Conservation (phyloP, 2,329 filamentous ascomycete genomes). For the Microcyclosporella mali region DNA sequence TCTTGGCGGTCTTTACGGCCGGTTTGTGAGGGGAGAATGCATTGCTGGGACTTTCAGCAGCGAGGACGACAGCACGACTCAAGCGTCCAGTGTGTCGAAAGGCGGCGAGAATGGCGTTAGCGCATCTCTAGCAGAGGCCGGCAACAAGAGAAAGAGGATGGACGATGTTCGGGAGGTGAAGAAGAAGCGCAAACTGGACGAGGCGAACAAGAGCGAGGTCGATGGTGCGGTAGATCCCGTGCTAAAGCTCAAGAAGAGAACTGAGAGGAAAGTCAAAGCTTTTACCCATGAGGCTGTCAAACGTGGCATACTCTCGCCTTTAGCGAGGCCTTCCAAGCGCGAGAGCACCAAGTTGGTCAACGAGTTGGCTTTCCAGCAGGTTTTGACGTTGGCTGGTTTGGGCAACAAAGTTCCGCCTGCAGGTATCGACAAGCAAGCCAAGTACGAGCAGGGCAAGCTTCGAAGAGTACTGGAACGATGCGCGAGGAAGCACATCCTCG, state of each 20-base stretch:
- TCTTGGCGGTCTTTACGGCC: conserved; percentile 63
- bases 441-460: conserved; percentile 12
- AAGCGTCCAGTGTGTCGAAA: conserved; percentile 10
- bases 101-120: background rate
- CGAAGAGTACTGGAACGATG: conserved; percentile 15
- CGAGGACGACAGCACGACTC: conserved; percentile 5
- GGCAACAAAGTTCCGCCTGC: background rate
- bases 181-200: conserved; percentile 2
- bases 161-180: conserved; percentile 1
- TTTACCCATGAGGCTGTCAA: conserved; percentile 2
- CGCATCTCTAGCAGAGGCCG: background rate
- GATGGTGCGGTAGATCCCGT: background rate
- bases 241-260: background rate
- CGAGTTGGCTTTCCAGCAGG: conserved; percentile 3
- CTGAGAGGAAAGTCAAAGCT: background rate
- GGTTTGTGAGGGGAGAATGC: conserved; percentile 76
- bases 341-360: background rate
- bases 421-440: conserved; percentile 8
- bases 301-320: background rate
- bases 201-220: conserved; percentile 14
- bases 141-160: conserved; percentile 3
- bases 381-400: conserved; percentile 8
- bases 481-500: conserved; percentile 12
- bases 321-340: background rate
- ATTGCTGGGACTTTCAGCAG: conserved; percentile 62